A percentile compares a stretch with the other conserved stretches of the same genome.
phyloP scores from a whole-genome alignment of 2,329 filamentous ascomycete species.

The Cordyceps cicadae region DNA sequence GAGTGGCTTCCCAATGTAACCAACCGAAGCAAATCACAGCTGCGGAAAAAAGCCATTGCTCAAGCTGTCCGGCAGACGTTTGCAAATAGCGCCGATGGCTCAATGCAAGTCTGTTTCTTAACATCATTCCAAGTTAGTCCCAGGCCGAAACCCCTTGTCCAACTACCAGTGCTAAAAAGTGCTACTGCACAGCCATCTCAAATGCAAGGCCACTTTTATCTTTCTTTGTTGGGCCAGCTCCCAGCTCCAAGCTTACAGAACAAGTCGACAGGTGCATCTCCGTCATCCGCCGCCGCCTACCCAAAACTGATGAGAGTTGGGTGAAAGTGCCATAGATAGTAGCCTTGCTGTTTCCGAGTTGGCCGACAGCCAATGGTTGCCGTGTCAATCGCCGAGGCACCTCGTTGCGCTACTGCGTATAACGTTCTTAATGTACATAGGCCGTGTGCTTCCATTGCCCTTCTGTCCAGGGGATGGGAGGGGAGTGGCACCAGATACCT shows the following conservation, averaged over 20 bases:
- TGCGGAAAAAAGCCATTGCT: background rate
- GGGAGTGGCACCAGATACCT: background rate
- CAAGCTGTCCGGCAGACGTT: background rate
- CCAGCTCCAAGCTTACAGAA: background rate
- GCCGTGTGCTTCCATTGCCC: too few relatives aligned
- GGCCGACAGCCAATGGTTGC: background rate
- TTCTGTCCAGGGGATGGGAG: background rate
- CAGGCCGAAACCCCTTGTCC: background rate
- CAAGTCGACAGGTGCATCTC: background rate
- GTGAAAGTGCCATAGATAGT: background rate
- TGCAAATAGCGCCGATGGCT: constrained; percentile 5
- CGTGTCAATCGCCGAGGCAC: background rate
- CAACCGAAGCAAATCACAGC: background rate
- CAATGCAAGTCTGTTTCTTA: constrained; percentile 2
- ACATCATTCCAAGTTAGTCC: too few relatives aligned
- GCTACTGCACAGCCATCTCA: background rate
- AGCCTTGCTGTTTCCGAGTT: background rate
- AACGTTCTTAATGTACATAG: background rate
- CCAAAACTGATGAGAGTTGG: background rate
- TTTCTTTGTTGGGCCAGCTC: too few relatives aligned
- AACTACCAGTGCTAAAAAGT: too few relatives aligned
- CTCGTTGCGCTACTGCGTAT: background rate
- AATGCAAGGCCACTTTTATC: background rate
- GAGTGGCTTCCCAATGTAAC: background rate
- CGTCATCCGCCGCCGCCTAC: background rate